Evolutionary conservation across 1,284 basidiomycete genomes (phyloP).

Genomic region (Malassezia pachydermatis): DNA sequence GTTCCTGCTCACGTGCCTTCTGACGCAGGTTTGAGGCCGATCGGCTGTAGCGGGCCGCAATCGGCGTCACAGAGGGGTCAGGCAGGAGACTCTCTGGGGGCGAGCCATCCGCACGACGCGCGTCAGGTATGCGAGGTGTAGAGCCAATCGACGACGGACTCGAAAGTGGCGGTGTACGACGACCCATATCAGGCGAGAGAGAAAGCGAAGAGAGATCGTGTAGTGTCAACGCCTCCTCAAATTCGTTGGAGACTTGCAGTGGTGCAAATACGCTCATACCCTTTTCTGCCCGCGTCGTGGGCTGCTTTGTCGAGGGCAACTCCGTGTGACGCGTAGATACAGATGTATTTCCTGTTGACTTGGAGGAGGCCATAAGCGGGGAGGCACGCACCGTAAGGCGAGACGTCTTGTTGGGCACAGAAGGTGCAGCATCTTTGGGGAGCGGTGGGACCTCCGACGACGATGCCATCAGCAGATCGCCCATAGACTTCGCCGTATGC

Average conservation of each 20-base stretch:
- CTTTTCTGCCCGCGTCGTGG: conserved; percentile 1
- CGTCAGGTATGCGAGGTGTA: not conserved
- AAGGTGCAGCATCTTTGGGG: not conserved
- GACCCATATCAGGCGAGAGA: conserved; percentile 1
- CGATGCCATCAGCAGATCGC: not conserved
- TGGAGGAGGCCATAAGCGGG: no score
- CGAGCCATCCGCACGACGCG: not conserved
- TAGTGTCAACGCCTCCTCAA: conserved; percentile 2
- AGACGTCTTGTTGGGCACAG: not conserved
- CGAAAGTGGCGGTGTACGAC: conserved; percentile 14
- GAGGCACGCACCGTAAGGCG: no score
- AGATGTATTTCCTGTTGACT: no score
- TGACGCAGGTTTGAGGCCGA: conserved; percentile 13
- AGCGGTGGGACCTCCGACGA: not conserved
- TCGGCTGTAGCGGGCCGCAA: conserved; percentile 17
- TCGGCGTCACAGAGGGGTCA: conserved; percentile 8
- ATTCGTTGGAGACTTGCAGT: conserved; percentile 11
- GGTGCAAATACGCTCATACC: conserved; percentile 19
- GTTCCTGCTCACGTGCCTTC: conserved; percentile 6
- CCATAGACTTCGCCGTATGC: not conserved
- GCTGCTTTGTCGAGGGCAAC: not conserved
- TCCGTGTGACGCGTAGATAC: not conserved
- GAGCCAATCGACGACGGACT: conserved; percentile 16
- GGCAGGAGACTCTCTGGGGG: not conserved
- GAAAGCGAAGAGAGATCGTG: not conserved